phyloP scores from a whole-genome alignment of 2,329 filamentous ascomycete species.

The Epichloe brachyelytri region DNA sequence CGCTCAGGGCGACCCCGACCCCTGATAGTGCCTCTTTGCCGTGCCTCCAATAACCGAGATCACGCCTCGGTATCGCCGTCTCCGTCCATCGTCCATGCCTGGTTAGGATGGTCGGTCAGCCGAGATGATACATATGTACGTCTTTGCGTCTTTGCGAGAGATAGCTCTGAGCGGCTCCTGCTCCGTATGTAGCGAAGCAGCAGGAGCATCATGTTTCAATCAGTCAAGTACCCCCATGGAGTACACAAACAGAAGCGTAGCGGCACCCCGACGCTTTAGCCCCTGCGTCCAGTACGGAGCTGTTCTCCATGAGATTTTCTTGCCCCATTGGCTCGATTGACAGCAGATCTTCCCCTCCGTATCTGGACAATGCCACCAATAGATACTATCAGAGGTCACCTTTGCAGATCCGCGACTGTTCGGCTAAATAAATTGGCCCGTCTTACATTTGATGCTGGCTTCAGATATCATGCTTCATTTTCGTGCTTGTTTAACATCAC shows the following conservation, averaged over 20 bases:
- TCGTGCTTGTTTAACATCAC: background rate
- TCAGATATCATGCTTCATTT: too few species aligned
- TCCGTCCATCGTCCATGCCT: background rate
- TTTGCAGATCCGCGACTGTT: background rate
- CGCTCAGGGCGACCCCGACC: conserved; percentile 5
- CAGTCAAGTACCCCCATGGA: background rate
- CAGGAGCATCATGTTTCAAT: background rate
- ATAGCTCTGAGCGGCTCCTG: background rate
- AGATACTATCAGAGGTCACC: background rate
- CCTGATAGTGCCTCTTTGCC: background rate
- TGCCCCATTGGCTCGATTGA: background rate
- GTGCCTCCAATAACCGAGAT: background rate
- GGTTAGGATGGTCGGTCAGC: background rate
- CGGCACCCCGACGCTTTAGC: background rate
- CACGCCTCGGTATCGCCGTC: conserved; percentile 4
- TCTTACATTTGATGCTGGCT: too few species aligned
- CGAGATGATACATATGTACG: background rate
- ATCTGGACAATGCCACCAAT: background rate
- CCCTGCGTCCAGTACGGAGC: too few species aligned
- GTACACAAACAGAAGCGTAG: too few species aligned
- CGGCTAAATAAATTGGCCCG: too few species aligned
- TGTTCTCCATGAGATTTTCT: too few species aligned
- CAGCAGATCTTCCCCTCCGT: background rate
- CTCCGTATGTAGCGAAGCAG: background rate
- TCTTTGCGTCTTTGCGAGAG: too few species aligned